Evolutionary conservation across 192 early-diverging fungal species (phyloP).

Genomic region (Coemansia sp.): DNA sequence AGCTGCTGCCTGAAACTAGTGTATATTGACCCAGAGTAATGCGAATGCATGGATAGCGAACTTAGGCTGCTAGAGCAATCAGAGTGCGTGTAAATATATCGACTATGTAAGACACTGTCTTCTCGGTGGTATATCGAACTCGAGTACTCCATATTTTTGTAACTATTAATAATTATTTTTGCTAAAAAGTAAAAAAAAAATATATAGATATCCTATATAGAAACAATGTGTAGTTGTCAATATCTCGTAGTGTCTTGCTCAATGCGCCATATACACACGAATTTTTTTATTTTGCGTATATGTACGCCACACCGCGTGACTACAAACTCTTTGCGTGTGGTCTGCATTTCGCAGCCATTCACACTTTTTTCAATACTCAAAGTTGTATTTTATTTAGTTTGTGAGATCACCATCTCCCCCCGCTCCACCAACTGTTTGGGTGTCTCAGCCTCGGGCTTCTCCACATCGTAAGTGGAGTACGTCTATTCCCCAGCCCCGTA

Average conservation of each 20-base stretch:
- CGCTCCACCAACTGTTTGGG: background rate
- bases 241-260: background rate
- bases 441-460: background rate
- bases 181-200: background rate
- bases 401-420: background rate
- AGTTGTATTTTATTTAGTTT: background rate
- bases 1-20: background rate
- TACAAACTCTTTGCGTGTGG: background rate
- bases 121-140: slow-evolving; percentile 3
- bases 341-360: background rate
- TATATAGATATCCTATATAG: background rate
- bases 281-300: background rate
- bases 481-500: background rate
- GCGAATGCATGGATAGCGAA: slow-evolving; percentile 13
- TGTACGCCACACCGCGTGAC: slow-evolving; percentile 8
- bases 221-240: background rate
- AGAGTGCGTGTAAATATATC: slow-evolving; percentile 29
- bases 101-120: slow-evolving; percentile 8
- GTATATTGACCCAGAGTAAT: background rate
- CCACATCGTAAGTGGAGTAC: background rate
- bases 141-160: background rate
- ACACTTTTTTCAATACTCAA: background rate
- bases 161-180: background rate
- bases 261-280: background rate
- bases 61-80: slow-evolving; percentile 39